phyloP scores from a whole-genome alignment of 805 yeast genomes.

The Teunomyces atbi region DNA sequence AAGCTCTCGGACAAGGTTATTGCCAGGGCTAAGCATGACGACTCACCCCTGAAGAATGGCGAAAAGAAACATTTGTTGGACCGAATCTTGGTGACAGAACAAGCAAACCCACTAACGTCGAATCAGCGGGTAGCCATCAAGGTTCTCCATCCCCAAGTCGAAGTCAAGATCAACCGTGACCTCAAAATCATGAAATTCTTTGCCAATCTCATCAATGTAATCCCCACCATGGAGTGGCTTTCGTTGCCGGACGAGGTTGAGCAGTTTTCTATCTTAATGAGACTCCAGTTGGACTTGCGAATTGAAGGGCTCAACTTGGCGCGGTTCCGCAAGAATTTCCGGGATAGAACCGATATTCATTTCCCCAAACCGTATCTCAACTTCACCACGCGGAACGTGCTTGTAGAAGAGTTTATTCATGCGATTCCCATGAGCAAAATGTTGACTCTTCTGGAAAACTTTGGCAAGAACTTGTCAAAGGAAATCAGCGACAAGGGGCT shows the following conservation, averaged over 20 bases:
- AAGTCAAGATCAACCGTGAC: slow-evolving; percentile 70
- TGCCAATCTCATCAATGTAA: slow-evolving; percentile 62
- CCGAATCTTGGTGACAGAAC: slow-evolving; percentile 34
- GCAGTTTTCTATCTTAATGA: slow-evolving; percentile 84
- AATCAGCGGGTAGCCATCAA: slow-evolving; percentile 79
- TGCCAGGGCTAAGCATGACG: slow-evolving; percentile 30
- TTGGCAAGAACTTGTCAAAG: slow-evolving; percentile 56
- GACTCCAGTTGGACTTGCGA: slow-evolving; percentile 80
- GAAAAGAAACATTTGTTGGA: slow-evolving; percentile 26
- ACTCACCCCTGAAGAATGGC: slow-evolving; percentile 16
- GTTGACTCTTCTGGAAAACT: slow-evolving; percentile 46
- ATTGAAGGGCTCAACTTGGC: slow-evolving; percentile 83
- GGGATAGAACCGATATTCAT: slow-evolving; percentile 54
- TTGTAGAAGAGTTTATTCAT: slow-evolving; percentile 81
- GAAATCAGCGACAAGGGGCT: slow-evolving; percentile 77
- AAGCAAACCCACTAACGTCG: slow-evolving; percentile 31
- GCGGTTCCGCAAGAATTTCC: slow-evolving; percentile 69
- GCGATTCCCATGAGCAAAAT: slow-evolving; percentile 82
- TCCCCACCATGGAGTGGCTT: slow-evolving; percentile 98
- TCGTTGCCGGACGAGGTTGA: slow-evolving; percentile 92
- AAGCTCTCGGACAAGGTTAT: slow-evolving; percentile 51
- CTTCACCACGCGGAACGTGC: slow-evolving; percentile 64
- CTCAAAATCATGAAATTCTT: slow-evolving; percentile 78
- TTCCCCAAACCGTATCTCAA: slow-evolving; percentile 77
- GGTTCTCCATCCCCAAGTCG: slow-evolving; percentile 88